phyloP scores from a whole-genome alignment of 116 monocot genomes.

The Dioscorea cayenensis region DNA sequence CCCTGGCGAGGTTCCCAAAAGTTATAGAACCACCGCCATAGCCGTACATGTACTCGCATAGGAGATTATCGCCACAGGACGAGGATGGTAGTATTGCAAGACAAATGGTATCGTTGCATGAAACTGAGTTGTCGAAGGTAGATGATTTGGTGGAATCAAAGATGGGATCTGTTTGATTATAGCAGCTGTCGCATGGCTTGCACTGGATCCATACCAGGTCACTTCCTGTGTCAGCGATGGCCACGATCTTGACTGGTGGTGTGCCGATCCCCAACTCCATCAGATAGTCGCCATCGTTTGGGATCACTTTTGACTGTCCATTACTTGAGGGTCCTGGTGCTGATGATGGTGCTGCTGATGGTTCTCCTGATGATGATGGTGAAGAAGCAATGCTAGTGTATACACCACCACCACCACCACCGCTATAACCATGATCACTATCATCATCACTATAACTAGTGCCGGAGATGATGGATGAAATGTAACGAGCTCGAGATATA shows the following conservation, averaged over 20 bases:
- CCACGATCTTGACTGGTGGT: slow-evolving; percentile 11
- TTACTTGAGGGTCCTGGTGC: background rate
- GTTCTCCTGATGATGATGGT: background rate
- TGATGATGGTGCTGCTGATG: background rate
- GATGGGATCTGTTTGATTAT: slow-evolving; percentile 25
- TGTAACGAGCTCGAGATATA: slow-evolving; percentile 4
- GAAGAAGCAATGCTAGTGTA: too few species aligned
- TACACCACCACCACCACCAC: too few species aligned
- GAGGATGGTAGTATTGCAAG: background rate
- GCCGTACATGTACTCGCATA: slow-evolving; percentile 11
- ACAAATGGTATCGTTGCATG: slow-evolving; percentile 20
- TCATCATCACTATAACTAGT: too few species aligned
- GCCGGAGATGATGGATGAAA: background rate
- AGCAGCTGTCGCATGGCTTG: slow-evolving; percentile 37
- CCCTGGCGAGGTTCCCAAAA: slow-evolving; percentile 21
- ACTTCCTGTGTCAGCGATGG: slow-evolving; percentile 60
- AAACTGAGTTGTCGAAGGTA: slow-evolving; percentile 12
- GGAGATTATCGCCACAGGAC: background rate
- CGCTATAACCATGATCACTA: too few species aligned
- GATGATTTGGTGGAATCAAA: slow-evolving; percentile 38
- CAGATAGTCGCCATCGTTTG: slow-evolving; percentile 17
- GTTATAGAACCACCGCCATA: slow-evolving; percentile 31
- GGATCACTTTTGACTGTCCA: background rate
- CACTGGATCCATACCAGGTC: slow-evolving; percentile 57
- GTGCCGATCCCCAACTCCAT: slow-evolving; percentile 36